phyloP scores from a whole-genome alignment of 2,329 filamentous ascomycete species.

The Fusarium sp. region DNA sequence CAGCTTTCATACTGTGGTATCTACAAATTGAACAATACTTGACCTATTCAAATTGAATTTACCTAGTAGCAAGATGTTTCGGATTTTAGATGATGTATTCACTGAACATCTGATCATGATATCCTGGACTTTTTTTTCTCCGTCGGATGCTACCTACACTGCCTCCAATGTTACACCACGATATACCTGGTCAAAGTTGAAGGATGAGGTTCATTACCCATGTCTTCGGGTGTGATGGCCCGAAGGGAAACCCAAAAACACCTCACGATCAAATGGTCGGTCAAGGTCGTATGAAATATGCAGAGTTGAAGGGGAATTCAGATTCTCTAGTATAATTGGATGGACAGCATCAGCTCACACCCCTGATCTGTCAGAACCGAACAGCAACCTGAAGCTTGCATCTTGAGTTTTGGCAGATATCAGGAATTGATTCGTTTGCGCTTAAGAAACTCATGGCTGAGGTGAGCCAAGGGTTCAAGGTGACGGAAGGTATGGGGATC shows the following conservation, averaged over 20 bases:
- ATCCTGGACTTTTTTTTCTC: too few relatives aligned
- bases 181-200: neutral
- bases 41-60: too few relatives aligned
- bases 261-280: slow-evolving; percentile 9
- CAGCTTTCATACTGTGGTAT: too few relatives aligned
- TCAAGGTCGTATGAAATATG: slow-evolving; percentile 12
- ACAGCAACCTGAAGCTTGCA: slow-evolving; percentile 23
- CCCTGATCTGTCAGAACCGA: slow-evolving; percentile 19
- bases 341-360: neutral
- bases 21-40: too few relatives aligned
- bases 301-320: slow-evolving; percentile 8
- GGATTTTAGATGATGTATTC: too few relatives aligned
- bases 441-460: slow-evolving; percentile 15
- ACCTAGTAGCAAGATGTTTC: too few relatives aligned
- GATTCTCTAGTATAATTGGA: slow-evolving; percentile 24
- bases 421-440: slow-evolving; percentile 21
- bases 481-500: slow-evolving; percentile 4
- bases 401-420: neutral
- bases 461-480: slow-evolving; percentile 28
- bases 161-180: too few relatives aligned
- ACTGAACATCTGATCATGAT: too few relatives aligned
- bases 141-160: too few relatives aligned
- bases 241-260: slow-evolving; percentile 10
- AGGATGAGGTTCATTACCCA: slow-evolving; percentile 8
- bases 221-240: slow-evolving; percentile 28